Conservation (phyloP, 2,329 filamentous ascomycete species). For the Cercospora brassicicola region DNA sequence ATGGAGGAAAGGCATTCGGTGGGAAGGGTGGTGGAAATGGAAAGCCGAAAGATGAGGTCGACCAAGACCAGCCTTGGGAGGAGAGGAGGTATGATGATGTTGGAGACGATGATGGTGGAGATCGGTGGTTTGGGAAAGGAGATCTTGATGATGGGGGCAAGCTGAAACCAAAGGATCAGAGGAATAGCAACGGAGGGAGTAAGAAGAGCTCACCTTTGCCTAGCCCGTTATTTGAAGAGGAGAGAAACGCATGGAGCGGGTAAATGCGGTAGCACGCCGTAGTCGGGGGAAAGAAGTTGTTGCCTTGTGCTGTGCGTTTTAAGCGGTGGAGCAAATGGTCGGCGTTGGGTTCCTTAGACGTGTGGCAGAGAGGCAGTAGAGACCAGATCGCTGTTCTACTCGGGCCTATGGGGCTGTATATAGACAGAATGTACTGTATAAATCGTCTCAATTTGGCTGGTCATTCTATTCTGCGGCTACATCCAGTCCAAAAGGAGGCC, state of each 20-base stretch:
- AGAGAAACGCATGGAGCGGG: constrained; percentile 31
- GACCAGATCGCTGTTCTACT: background rate
- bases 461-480: background rate
- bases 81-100: constrained; percentile 25
- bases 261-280: background rate
- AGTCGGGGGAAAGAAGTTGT: background rate
- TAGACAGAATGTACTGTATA: background rate
- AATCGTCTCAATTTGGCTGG: background rate
- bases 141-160: constrained; percentile 18
- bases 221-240: constrained; percentile 33
- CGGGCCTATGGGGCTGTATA: background rate
- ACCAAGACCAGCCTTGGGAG: constrained; percentile 38
- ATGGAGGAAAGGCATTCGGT: constrained; percentile 28
- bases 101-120: constrained; percentile 3
- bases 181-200: constrained; percentile 3
- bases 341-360: background rate
- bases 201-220: constrained; percentile 13
- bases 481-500: background rate
- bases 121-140: constrained; percentile 30
- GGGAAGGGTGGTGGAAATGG: constrained; percentile 44
- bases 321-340: background rate
- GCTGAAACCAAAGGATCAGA: constrained; percentile 11
- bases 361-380: background rate
- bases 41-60: constrained; percentile 29
- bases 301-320: background rate